These are phyloP conservation scores for Wickerhamiella kurtzmanii DNA, from an alignment of 805 yeast genomes.

Conservation along the genomic window DNA sequence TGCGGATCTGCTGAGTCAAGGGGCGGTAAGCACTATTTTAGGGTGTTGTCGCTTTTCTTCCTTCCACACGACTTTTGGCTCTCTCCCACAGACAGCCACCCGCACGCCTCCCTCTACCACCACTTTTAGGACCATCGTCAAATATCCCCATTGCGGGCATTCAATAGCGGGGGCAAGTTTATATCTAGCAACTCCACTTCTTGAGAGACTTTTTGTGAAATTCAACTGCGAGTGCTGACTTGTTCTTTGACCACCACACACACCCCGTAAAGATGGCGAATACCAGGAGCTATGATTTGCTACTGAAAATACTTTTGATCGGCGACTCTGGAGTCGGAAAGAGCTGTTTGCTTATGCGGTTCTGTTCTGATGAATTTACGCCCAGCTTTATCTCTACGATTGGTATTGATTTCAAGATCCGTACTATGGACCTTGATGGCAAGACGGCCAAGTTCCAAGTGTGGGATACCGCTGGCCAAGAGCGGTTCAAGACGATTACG, in stretches of 20 bases:
- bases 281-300: conserved; percentile 53
- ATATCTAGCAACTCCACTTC: too few species aligned
- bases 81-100: neutral
- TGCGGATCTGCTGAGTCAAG: neutral
- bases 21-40: neutral
- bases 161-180: neutral
- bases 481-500: conserved; percentile 92
- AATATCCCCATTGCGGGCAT: neutral
- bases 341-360: conserved; percentile 76
- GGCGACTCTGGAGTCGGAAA: conserved; percentile 66
- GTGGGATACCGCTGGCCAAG: conserved; percentile 99
- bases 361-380: conserved; percentile 92
- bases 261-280: conserved; percentile 2
- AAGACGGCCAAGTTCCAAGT: conserved; percentile 87
- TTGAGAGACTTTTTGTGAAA: too few species aligned
- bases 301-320: conserved; percentile 80
- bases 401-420: conserved; percentile 95
- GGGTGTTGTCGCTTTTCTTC: neutral
- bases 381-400: conserved; percentile 95
- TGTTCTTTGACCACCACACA: too few species aligned
- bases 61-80: neutral
- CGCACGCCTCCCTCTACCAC: neutral
- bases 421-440: conserved; percentile 88
- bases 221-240: too few species aligned
- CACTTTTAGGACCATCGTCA: neutral